Evolutionary conservation across 2,329 filamentous ascomycete species (phyloP).

Genomic region (Coniochaeta sp.): DNA sequence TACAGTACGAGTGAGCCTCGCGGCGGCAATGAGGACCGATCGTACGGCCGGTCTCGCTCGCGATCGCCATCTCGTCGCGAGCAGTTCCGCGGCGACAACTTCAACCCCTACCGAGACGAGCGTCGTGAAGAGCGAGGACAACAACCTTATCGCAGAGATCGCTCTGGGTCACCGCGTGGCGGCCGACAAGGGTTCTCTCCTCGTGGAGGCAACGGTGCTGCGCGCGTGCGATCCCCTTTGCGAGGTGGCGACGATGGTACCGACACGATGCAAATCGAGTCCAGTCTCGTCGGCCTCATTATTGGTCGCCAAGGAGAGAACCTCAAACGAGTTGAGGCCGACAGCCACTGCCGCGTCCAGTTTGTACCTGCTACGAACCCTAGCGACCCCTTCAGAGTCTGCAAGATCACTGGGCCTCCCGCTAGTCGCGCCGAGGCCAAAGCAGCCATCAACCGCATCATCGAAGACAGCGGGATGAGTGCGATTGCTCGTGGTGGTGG

Average conservation of each 20-base stretch:
- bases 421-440: conserved; percentile 70
- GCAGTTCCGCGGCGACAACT: conserved; percentile 65
- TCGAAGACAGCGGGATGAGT: conserved; percentile 71
- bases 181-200: conserved; percentile 51
- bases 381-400: conserved; percentile 68
- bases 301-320: conserved; percentile 90
- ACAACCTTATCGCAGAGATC: conserved; percentile 52
- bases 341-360: conserved; percentile 78
- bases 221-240: conserved; percentile 68
- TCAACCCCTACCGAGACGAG: conserved; percentile 81
- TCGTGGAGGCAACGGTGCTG: conserved; percentile 41
- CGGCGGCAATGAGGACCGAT: conserved; percentile 36
- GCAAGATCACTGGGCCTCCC: conserved; percentile 73
- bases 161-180: conserved; percentile 57
- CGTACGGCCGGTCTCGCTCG: conserved; percentile 61
- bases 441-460: conserved; percentile 77
- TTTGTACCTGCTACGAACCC: conserved; percentile 72
- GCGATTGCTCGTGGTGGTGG: conserved; percentile 32
- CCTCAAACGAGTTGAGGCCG: conserved; percentile 73
- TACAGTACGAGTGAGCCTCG: conserved; percentile 36
- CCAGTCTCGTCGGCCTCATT: conserved; percentile 79
- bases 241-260: conserved; percentile 60
- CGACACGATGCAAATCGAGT: conserved; percentile 82
- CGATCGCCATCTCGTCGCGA: conserved; percentile 66
- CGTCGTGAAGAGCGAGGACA: conserved; percentile 61